These are phyloP conservation scores for Trichoderma lentiforme DNA, from an alignment of 2,329 filamentous ascomycete species.

Conservation along the genomic window DNA sequence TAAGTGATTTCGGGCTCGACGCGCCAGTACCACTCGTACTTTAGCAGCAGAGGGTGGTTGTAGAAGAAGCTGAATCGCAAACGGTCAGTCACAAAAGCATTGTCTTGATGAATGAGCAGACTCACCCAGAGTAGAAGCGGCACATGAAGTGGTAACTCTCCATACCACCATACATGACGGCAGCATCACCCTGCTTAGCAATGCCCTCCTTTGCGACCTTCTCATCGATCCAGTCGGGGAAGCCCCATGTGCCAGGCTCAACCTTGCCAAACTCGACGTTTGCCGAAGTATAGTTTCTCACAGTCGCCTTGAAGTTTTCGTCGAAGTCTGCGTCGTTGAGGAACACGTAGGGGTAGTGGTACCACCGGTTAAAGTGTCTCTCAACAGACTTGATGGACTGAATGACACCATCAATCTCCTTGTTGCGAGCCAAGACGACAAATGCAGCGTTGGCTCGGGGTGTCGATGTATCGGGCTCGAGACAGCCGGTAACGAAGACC, in stretches of 20 bases:
- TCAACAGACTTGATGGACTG: constrained; percentile 98
- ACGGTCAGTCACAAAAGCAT: neutral
- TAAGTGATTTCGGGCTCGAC: constrained; percentile 99
- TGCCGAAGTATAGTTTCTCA: constrained; percentile 85
- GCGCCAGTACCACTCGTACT: constrained; percentile 99
- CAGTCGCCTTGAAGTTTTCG: constrained; percentile 82
- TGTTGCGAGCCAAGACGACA: constrained; percentile 91
- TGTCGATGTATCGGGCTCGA: constrained; percentile 71
- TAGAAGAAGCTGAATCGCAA: constrained; percentile 71
- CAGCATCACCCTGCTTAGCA: constrained; percentile 90
- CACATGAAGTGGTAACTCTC: constrained; percentile 99
- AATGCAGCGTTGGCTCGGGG: constrained; percentile 92
- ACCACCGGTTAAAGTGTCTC: constrained; percentile 98
- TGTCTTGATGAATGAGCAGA: constrained; percentile 28
- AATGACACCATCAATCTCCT: constrained; percentile 92
- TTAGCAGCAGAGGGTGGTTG: constrained; percentile 89
- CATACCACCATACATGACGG: constrained; percentile 99
- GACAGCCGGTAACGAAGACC: constrained; percentile 88
- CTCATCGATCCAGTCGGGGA: constrained; percentile 91
- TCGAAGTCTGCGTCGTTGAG: constrained; percentile 98
- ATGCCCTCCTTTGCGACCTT: constrained; percentile 95
- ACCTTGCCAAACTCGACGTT: constrained; percentile 93
- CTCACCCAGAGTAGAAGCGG: constrained; percentile 92
- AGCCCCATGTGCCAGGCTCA: constrained; percentile 88
- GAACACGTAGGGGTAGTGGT: constrained; percentile 97